These are phyloP conservation scores for Hyphopichia pseudoburtonii DNA, from an alignment of 1,139 yeast species.

Conservation along the genomic window DNA sequence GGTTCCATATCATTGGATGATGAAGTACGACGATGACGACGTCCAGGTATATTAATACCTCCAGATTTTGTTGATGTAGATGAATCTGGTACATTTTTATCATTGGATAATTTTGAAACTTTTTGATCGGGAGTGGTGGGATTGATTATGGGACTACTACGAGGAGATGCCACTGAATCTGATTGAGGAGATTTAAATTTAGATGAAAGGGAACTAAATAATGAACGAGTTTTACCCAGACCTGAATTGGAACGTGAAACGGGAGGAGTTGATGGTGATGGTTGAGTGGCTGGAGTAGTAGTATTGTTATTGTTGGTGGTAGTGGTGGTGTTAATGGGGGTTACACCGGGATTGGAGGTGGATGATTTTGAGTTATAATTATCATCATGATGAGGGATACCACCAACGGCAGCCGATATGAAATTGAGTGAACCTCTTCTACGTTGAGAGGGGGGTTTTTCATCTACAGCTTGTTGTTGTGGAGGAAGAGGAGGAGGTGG, in stretches of 20 bases:
- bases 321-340: not conserved
- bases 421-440: constrained; percentile 19
- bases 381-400: not conserved
- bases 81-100: too few relatives aligned
- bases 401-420: constrained; percentile 6
- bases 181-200: constrained; percentile 45
- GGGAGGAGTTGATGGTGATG: constrained; percentile 13
- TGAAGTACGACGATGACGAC: too few relatives aligned
- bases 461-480: too few relatives aligned
- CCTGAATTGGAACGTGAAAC: constrained; percentile 24
- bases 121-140: not conserved
- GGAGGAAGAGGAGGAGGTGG: not conserved
- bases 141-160: constrained; percentile 1
- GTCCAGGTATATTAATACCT: too few relatives aligned
- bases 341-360: not conserved
- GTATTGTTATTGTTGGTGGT: constrained; percentile 10
- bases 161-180: constrained; percentile 6
- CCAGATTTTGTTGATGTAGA: too few relatives aligned
- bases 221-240: constrained; percentile 34
- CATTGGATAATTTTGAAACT: too few relatives aligned
- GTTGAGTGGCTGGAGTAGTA: constrained; percentile 1
- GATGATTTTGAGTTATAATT: not conserved
- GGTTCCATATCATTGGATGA: too few relatives aligned
- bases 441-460: constrained; percentile 2
- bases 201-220: constrained; percentile 55